Base-by-base conservation (phyloP, 1,139 yeast genomes). In the Magnusiomyces suaveolens region DNA sequence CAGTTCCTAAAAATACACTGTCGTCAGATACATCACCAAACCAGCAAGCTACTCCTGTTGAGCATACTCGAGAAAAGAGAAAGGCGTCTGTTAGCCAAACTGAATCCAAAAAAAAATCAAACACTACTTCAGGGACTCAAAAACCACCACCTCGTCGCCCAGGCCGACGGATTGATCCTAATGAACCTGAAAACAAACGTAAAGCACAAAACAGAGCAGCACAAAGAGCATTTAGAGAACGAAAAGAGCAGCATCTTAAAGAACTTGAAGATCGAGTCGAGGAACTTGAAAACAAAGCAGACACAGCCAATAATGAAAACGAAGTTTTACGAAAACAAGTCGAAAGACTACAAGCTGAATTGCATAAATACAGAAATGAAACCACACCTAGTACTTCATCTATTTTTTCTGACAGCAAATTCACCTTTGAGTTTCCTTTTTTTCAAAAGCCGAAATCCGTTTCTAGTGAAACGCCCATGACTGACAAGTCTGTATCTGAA, bases 201-300 rank as follows among this genome's bases (percentile, higher is more conserved):
- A 88, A 96, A 23, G 97, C 97, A 1, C 98, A 92, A 71, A 92
- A 92, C 69, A 78, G 98, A 65, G 97, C 97, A 6, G 98, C 98
- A 23, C 98, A 92, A 71, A 76, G 97, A 56, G 97, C 97, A 10
- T 92, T 89, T 70, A 76, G 98, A 58, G 97, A 92, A 69, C 80
- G 98, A 60, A 92, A 92, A 69, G 97, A 92, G 68, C 77, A 77
- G 55, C 88, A 86, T 65, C 79, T 92, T 83, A 80, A 83, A 65
- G 96, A 89, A 59, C 75, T 92, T 58, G 97, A 90, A 67, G 84
- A 82, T 54, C 83, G 86, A 62, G 95, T 90, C 21, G 70, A 75
- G 56, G 70, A 72, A 58, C 75, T 90, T 60, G 96, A 90, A 69
- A 79, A 78, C 59, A 85, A 83, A 62, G 84, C 84, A 60, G 73